Evolutionary conservation across 1,284 basidiomycete species (phyloP), one percentile per base, ranked within the genome.

Genomic region (Schizophyllum amplum): DNA sequence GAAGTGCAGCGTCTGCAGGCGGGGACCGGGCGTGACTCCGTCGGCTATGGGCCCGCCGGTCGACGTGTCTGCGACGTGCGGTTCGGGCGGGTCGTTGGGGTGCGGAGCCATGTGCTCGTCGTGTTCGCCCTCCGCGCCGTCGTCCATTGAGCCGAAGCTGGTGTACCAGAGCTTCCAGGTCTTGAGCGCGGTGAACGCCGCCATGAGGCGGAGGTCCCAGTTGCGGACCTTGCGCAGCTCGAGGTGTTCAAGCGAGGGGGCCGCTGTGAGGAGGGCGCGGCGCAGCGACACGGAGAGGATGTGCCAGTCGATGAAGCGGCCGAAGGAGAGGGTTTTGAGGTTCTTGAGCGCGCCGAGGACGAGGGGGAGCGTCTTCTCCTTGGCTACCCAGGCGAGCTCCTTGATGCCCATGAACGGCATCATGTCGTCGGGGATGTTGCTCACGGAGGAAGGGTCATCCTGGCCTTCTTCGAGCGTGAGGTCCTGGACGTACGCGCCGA

Each of bases 401-500:
- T 42, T 42, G 33, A 42, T 42, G 11, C 33, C 33, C 33, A 42
- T 42, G 33, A 42, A 42, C 13, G 33, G 33, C 13, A 42, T 9
- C 33, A 42, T 42, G 33, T 42, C 33, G 33, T 42, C 33, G 33
- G 33, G 33, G 33, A 42, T 42, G 17, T 42, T 17, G 33, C 33
- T 9, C 13, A 42, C 33, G 33, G 33, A 42, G 13, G 33, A 9
- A 17, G 33, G 33, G 33, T 42, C 33, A 42, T 42, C 33, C 33
- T 42, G 33, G 33, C 33, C 33, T 42, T 42, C 33, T 42, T 52
- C 51, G 17, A 60, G 47, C 23, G 55, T 55, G 51, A 60, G 17
- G 22, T 52, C 21, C 5, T 51, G 57, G 33, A 58, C 25, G 24
- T 58, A 55, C 15, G 49, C 21, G 9, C 49, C 55, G 23, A 60